Evolutionary conservation across 2,329 filamentous ascomycete genomes (phyloP), one percentile per base, ranked within the genome.

Genomic region (Sporothrix pseudoabietina): DNA sequence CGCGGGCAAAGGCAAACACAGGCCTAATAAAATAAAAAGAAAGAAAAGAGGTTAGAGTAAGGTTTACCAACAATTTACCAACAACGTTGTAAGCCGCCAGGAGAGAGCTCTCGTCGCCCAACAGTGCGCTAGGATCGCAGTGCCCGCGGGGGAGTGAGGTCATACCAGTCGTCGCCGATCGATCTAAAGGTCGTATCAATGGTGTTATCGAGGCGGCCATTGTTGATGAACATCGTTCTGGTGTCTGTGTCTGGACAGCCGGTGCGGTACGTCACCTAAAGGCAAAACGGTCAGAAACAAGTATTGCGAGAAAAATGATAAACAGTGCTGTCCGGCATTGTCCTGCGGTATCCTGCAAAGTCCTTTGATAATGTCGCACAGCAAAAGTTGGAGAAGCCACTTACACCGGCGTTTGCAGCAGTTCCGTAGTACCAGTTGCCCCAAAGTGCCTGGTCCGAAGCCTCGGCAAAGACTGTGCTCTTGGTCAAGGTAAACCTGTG

Each of bases 381-480:
- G 26, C 19, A 19, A 44, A 22, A 32, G 10, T 19, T 19, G 54
- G 47, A 63, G 10, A 19, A 22, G 30, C 22, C 12, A 49, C 83
- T 78, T 80, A 84, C 83, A 32, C 85, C 85, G 26, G 80, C 78
- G 16, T 85, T 79, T 71, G 86, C 84, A 35, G 89, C 87, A 3
- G 88, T 94, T 14, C 91, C 90, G 80, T 94, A 94, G 80, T 92
- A 90, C 82, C 94, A 88, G 69, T 88, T 90, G 1, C 94, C 94
- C 94, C 94, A 97, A 82, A 94, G 91, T 0, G 92, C 87, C 76
- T 91, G 90, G 78, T 97, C 91, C 55, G 82, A 82, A 14, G 83
- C 83, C 79, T 97, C 94, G 1, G 88, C 87, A 72, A 96, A 91
- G 22, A 89, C 82, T 68, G 87, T 82, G 80, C 95, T 91, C 9